Percentiles rank a stretch among this genome's conserved stretches.
These are phyloP conservation scores for Acrocalymma vagum DNA, from an alignment of 2,329 filamentous ascomycete species.

Conservation along the genomic window DNA sequence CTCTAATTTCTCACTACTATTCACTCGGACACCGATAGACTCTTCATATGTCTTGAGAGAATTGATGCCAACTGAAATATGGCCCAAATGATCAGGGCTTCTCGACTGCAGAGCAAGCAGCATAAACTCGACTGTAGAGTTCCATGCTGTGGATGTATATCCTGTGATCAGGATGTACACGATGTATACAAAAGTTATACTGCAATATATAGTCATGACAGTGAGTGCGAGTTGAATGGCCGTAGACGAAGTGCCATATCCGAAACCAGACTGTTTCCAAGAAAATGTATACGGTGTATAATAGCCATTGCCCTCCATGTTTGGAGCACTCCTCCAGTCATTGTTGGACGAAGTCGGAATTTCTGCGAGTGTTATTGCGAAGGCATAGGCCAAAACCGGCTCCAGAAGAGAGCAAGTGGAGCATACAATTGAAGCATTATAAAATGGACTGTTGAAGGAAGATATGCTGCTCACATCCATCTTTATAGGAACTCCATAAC, in stretches of 20 bases:
- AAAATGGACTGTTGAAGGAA: neutral
- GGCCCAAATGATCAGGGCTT: conserved; percentile 9
- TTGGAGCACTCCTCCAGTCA: neutral
- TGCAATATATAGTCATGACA: conserved; percentile 15
- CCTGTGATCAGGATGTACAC: conserved; percentile 16
- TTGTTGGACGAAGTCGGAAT: neutral
- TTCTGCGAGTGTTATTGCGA: too few species aligned
- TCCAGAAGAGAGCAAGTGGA: too few species aligned
- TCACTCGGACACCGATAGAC: conserved; percentile 20
- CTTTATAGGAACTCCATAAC: too few species aligned
- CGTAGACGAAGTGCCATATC: conserved; percentile 6
- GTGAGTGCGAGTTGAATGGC: conserved; percentile 9
- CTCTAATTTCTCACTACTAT: conserved; percentile 11
- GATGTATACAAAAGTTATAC: conserved; percentile 12
- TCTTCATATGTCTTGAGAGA: conserved; percentile 17
- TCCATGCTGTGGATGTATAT: conserved; percentile 22
- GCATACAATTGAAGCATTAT: neutral
- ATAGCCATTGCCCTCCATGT: too few species aligned
- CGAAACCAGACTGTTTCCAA: conserved; percentile 6
- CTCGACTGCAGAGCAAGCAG: conserved; percentile 23
- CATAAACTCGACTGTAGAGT: conserved; percentile 18
- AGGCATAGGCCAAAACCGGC: too few species aligned
- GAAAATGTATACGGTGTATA: neutral
- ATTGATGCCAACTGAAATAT: conserved; percentile 16
- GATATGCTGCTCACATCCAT: neutral